phyloP scores from a whole-genome alignment of 352 stramenopile genomes.

The Aphanomyces cochlioides region DNA sequence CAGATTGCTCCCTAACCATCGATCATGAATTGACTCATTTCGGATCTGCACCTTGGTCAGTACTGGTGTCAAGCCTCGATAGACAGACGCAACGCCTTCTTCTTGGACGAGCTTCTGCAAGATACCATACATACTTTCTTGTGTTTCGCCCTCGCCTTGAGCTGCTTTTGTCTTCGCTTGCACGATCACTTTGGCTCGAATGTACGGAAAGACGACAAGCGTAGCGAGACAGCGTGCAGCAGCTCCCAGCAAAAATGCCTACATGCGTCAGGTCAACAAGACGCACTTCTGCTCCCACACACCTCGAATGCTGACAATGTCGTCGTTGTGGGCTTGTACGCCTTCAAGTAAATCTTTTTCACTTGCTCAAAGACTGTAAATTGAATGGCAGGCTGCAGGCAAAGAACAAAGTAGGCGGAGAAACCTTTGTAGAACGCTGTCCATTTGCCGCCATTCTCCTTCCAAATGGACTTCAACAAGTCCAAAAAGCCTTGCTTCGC shows the following conservation, averaged over 20 bases:
- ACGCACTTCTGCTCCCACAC: not conserved
- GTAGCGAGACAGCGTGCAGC: constrained; percentile 91
- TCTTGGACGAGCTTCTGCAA: constrained; percentile 73
- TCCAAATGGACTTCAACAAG: constrained; percentile 61
- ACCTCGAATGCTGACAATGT: constrained; percentile 68
- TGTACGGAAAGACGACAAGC: constrained; percentile 96
- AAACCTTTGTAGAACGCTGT: constrained; percentile 85
- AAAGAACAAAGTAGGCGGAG: constrained; percentile 92
- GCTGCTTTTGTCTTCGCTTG: constrained; percentile 74
- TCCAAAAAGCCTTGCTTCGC: constrained; percentile 42
- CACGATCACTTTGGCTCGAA: constrained; percentile 94
- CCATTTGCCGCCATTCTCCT: constrained; percentile 51
- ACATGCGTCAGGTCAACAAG: not conserved
- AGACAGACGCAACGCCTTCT: constrained; percentile 86
- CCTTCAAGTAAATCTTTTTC: constrained; percentile 62
- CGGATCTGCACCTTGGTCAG: constrained; percentile 73
- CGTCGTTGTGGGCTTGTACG: constrained; percentile 48
- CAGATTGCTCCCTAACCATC: constrained; percentile 90
- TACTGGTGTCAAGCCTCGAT: constrained; percentile 92
- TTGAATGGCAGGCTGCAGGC: constrained; percentile 95
- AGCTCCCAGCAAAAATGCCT: constrained; percentile 94
- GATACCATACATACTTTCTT: constrained; percentile 76
- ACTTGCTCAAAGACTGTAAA: constrained; percentile 95
- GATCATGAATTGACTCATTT: constrained; percentile 45
- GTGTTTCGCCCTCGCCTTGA: constrained; percentile 37